A percentile compares a stretch with the other conserved stretches of the same genome.
Evolutionary conservation across 2,329 filamentous ascomycete genomes (phyloP).

Genomic region (Cordyceps sp.): DNA sequence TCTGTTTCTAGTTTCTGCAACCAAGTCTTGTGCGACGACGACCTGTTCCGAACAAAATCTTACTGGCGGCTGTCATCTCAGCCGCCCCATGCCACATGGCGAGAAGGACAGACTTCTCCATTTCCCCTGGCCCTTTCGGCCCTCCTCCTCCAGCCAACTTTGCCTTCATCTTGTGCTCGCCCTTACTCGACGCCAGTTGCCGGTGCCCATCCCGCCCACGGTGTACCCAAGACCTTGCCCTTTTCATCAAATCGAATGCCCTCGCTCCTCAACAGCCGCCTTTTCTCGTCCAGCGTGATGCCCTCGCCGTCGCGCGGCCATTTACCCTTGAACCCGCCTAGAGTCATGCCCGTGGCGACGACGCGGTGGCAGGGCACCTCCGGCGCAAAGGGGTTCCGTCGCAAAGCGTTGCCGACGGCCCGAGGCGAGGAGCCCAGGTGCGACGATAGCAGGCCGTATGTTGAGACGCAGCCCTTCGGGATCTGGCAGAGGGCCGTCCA

Average conservation of each 20-base stretch:
- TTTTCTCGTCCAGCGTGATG: slow-evolving; percentile 48
- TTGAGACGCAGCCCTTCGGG: slow-evolving; percentile 57
- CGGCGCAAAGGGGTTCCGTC: slow-evolving; percentile 69
- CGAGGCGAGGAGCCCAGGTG: slow-evolving; percentile 55
- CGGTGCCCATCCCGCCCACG: slow-evolving; percentile 28
- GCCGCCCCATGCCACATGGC: no score
- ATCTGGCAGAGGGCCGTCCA: slow-evolving; percentile 64
- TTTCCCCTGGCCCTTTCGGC: no score
- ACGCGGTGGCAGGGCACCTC: slow-evolving; percentile 70
- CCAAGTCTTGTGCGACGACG: no score
- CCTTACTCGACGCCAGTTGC: no score
- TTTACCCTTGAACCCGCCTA: slow-evolving; percentile 57
- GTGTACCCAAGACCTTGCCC: slow-evolving; percentile 42
- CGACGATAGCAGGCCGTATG: slow-evolving; percentile 56
- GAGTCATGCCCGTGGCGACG: slow-evolving; percentile 52
- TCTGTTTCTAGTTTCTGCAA: no score
- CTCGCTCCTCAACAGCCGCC: slow-evolving; percentile 40
- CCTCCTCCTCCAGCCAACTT: no score
- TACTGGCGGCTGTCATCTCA: no score
- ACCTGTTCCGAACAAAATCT: no score
- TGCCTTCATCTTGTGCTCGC: no score
- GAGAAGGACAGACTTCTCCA: no score
- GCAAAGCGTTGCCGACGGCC: slow-evolving; percentile 62
- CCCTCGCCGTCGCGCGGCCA: slow-evolving; percentile 45
- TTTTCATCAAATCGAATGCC: slow-evolving; percentile 46